Evolutionary conservation across 225 moss, liverwort and hornwort species (phyloP).

Genomic region (Antitrichia curtipendula): DNA sequence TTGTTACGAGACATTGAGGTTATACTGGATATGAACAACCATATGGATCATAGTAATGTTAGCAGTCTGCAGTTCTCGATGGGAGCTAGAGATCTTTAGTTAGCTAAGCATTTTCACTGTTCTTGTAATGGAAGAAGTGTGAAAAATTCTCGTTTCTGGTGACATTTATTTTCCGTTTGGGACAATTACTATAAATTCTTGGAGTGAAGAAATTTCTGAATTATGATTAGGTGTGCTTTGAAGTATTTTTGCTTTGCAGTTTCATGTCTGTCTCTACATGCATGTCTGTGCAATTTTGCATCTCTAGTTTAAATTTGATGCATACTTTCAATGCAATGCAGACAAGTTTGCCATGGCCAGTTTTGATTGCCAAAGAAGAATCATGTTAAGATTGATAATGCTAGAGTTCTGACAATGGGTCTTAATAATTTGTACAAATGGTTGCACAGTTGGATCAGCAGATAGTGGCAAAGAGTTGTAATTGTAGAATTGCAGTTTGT

Average conservation of each 20-base stretch:
- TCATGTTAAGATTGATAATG: not conserved
- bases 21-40: not conserved
- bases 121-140: not conserved
- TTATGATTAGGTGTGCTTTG: not conserved
- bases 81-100: not conserved
- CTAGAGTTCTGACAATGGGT: not conserved
- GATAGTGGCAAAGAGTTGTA: not conserved
- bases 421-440: not conserved
- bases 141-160: not conserved
- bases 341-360: not conserved
- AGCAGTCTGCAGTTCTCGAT: not conserved
- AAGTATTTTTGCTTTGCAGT: not conserved
- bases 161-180: not conserved
- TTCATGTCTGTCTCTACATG: not conserved
- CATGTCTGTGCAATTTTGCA: not conserved
- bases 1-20: not conserved
- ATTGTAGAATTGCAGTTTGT: not conserved
- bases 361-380: not conserved
- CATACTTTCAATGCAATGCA: not conserved
- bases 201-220: not conserved
- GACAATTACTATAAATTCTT: not conserved
- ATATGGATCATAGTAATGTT: not conserved
- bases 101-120: not conserved
- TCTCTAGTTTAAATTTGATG: not conserved
- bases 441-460: not conserved